Evolutionary conservation across 139 green algal genomes (phyloP).

Genomic region (Edaphochlamys debaryana): DNA sequence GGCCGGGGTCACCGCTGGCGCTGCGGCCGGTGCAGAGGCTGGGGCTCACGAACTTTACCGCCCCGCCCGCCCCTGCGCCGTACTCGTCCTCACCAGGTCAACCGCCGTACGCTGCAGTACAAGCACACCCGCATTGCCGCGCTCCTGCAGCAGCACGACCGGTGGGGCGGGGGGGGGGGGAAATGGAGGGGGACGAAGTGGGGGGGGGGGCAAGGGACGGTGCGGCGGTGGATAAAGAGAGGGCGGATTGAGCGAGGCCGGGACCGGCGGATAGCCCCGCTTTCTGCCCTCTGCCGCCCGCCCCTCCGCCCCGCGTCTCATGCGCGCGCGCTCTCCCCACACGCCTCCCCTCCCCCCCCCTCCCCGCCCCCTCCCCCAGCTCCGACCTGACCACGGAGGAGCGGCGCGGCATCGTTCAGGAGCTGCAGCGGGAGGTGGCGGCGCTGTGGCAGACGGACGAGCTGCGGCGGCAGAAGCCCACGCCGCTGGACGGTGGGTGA

Average conservation of each 20-base stretch:
- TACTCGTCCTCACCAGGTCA: conserved; percentile 59
- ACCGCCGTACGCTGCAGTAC: conserved; percentile 91
- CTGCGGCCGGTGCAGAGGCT: no score
- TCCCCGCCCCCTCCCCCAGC: no score
- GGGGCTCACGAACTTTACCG: background rate
- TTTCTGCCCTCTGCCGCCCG: no score
- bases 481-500: conserved; percentile 84
- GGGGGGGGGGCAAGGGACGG: no score
- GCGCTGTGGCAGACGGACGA: conserved; percentile 96
- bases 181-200: no score
- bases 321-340: no score
- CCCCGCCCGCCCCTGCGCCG: background rate
- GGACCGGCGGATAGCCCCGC: no score
- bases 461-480: conserved; percentile 88
- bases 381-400: conserved; percentile 73
- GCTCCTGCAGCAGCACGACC: conserved; percentile 86
- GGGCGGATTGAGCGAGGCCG: no score
- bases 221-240: no score
- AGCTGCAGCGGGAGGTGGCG: conserved; percentile 84
- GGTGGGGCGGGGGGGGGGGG: conserved; percentile 23
- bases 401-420: conserved; percentile 61
- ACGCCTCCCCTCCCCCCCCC: no score
- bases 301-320: no score
- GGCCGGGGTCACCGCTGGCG: no score
- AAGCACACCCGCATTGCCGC: conserved; percentile 85